Conservation (phyloP, 768 basidiomycete species). For the Dentipellis sp. region DNA sequence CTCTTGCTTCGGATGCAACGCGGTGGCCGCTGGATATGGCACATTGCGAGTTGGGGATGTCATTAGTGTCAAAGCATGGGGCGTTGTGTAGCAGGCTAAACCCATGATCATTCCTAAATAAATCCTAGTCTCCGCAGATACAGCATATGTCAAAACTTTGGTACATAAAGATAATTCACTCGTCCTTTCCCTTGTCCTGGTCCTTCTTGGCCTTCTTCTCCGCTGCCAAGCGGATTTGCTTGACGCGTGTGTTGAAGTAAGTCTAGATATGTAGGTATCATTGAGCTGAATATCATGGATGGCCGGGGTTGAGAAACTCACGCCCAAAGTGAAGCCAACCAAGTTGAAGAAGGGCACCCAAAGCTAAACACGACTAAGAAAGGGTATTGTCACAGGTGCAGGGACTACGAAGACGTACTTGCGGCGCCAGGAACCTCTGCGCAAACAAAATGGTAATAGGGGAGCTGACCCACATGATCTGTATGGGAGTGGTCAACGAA, state of each 20-base stretch:
- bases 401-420: slow-evolving; percentile 33
- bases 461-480: slow-evolving; percentile 78
- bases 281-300: slow-evolving; percentile 3
- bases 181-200: neutral
- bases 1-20: slow-evolving; percentile 65
- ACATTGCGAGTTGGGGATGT: slow-evolving; percentile 52
- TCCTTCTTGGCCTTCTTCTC: slow-evolving; percentile 35
- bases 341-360: slow-evolving; percentile 87
- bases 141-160: neutral
- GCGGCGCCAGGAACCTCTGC: slow-evolving; percentile 70
- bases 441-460: slow-evolving; percentile 69
- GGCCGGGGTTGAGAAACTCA: slow-evolving; percentile 26
- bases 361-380: slow-evolving; percentile 31
- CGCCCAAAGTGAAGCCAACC: slow-evolving; percentile 68
- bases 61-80: slow-evolving; percentile 27
- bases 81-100: neutral
- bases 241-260: slow-evolving; percentile 65
- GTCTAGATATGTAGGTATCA: slow-evolving; percentile 28
- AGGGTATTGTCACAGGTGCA: neutral
- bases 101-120: no score
- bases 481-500: neutral
- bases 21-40: slow-evolving; percentile 40
- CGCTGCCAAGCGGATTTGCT: slow-evolving; percentile 38
- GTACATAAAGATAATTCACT: neutral
- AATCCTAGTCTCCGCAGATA: no score